These are phyloP conservation scores for Penicillium coprophilum DNA, from an alignment of 495 filamentous ascomycete species.

Conservation along the genomic window DNA sequence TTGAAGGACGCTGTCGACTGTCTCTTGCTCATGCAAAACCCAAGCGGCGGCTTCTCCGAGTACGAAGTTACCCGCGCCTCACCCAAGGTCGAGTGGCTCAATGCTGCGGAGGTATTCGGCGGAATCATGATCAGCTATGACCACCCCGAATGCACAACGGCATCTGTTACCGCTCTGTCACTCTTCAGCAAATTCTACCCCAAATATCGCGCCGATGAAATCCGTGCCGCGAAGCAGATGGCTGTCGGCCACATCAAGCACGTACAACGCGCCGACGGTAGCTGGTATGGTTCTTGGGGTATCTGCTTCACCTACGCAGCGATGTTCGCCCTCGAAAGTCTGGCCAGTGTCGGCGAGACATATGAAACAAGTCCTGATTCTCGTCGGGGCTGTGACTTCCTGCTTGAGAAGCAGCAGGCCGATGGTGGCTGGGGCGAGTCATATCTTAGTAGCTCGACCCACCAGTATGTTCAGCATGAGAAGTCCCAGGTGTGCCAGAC, in stretches of 20 bases:
- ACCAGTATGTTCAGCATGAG: slow-evolving; percentile 61
- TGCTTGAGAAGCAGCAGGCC: slow-evolving; percentile 74
- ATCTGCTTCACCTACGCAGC: slow-evolving; percentile 96
- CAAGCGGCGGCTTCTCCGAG: slow-evolving; percentile 81
- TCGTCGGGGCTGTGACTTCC: slow-evolving; percentile 77
- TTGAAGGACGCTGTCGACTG: slow-evolving; percentile 88
- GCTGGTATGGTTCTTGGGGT: slow-evolving; percentile 96
- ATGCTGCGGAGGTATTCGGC: slow-evolving; percentile 95
- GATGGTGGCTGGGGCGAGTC: slow-evolving; percentile 98
- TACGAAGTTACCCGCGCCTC: slow-evolving; percentile 84
- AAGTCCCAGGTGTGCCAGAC: slow-evolving; percentile 86
- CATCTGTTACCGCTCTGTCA: slow-evolving; percentile 83
- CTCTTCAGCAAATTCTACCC: slow-evolving; percentile 82
- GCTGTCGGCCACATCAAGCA: slow-evolving; percentile 80
- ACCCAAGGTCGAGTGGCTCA: slow-evolving; percentile 75
- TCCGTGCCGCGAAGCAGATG: slow-evolving; percentile 63
- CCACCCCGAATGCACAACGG: slow-evolving; percentile 96
- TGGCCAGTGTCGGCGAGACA: slow-evolving; percentile 77
- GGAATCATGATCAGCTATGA: slow-evolving; percentile 98
- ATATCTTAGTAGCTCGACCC: slow-evolving; percentile 69
- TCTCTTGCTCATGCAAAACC: slow-evolving; percentile 87
- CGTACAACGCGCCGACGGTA: slow-evolving; percentile 76
- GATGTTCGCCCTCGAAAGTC: slow-evolving; percentile 90
- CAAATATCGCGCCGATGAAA: slow-evolving; percentile 72
- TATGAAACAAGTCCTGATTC: slow-evolving; percentile 71